Evolutionary conservation across 805 yeast genomes (phyloP), one percentile per base, ranked within the genome.

Genomic region (Candida wancherniae): DNA sequence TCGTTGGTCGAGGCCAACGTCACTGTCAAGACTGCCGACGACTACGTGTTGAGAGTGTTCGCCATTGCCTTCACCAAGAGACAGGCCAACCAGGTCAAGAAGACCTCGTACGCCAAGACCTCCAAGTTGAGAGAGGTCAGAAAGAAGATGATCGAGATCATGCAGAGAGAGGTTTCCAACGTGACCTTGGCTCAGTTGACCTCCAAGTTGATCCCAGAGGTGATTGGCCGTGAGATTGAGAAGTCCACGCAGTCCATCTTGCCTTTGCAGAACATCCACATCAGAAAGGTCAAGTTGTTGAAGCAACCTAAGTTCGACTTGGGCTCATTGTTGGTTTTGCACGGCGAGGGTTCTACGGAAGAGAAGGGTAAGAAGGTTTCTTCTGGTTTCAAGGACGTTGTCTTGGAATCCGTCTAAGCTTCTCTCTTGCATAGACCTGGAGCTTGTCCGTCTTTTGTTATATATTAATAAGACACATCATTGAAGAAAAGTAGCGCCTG

Each of bases 1-100:
- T 80, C 96, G 50, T 77, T 90, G 70, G 94, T 88, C 56, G 97
- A 88, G 78, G 94, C 95, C 62, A 85, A 86, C 68, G 97, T 88
- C 57, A 87, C 97, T 55, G 97, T 87, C 62, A 88, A 88, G 84
- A 88, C 97, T 61, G 66, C 95, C 51, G 97, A 88, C 65, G 97
- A 90, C 70, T 88, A 88, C 84, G 85, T 84, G 60, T 76, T 90
- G 67, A 86, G 97, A 75, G 77, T 88, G 53, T 88, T 88, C 69
- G 92, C 90, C 67, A 86, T 90, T 74, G 97, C 94, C 49, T 88
- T 88, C 94, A 90, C 97, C 75, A 87, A 83, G 81, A 85, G 95
- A 72, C 88, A 84, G 69, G 80, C 87, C 56, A 86, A 84, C 82
- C 97, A 88, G 75, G 77, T 88, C 68, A 90, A 85, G 82, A 90